A percentile compares a stretch with the other conserved stretches of the same genome.
phyloP scores from a whole-genome alignment of 805 yeast species.

The Wickerhamomyces sydowiorum region DNA sequence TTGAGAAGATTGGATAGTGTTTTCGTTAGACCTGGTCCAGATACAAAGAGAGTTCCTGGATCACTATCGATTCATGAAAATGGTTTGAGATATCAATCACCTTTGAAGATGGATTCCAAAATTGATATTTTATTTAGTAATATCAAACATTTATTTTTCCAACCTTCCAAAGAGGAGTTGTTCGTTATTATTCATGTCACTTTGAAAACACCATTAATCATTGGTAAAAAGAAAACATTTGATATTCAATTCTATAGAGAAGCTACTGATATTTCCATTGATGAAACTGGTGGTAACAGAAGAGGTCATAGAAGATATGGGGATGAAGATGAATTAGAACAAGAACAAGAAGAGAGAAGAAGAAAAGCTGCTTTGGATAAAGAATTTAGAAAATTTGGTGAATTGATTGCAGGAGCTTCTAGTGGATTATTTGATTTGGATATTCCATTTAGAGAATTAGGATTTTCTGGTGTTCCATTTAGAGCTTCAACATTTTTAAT shows the following conservation, averaged over 20 bases:
- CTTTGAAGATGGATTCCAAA: slow-evolving; percentile 76
- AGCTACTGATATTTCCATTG: slow-evolving; percentile 92
- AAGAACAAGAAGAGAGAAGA: slow-evolving; percentile 96
- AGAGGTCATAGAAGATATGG: slow-evolving; percentile 81
- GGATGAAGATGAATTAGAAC: slow-evolving; percentile 97
- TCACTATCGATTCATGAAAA: slow-evolving; percentile 87
- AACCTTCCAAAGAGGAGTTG: slow-evolving; percentile 92
- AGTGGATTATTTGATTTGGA: slow-evolving; percentile 83
- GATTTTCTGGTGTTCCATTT: slow-evolving; percentile 96
- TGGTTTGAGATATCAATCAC: slow-evolving; percentile 90
- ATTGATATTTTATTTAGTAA: slow-evolving; percentile 87
- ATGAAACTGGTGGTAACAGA: slow-evolving; percentile 94
- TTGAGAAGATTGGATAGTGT: slow-evolving; percentile 84
- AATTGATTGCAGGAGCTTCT: slow-evolving; percentile 83
- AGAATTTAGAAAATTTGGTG: slow-evolving; percentile 86
- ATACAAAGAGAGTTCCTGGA: slow-evolving; percentile 93
- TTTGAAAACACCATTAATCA: slow-evolving; percentile 86
- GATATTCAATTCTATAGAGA: slow-evolving; percentile 96
- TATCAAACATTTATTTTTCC: slow-evolving; percentile 90
- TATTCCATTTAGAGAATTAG: slow-evolving; percentile 91
- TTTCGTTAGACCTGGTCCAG: slow-evolving; percentile 92
- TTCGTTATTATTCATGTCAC: slow-evolving; percentile 91
- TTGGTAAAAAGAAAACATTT: slow-evolving; percentile 91
- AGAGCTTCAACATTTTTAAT: slow-evolving; percentile 90
- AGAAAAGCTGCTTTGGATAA: slow-evolving; percentile 86